Evolutionary conservation across 257 asterid species (phyloP).

Genomic region (Haberlea rhodopensis): DNA sequence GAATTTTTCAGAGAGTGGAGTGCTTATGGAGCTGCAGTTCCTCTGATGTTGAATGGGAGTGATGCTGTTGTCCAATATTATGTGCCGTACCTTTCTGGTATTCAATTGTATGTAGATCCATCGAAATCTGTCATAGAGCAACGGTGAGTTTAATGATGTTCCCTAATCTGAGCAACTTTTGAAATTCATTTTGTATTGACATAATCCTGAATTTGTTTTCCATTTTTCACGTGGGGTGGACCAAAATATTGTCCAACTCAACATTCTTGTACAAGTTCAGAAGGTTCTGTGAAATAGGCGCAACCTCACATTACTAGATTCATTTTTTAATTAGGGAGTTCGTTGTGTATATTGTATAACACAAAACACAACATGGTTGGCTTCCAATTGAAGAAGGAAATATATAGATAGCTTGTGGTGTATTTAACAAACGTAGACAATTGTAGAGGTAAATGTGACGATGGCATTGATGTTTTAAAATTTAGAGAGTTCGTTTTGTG

Average conservation of each 20-base stretch:
- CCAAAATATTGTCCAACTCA: background rate
- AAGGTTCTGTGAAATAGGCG: too few species aligned
- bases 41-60: constrained; percentile 57
- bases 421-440: background rate
- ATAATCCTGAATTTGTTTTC: background rate
- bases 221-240: background rate
- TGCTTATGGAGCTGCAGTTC: constrained; percentile 95
- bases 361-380: background rate
- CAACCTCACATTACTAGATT: background rate
- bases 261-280: too few species aligned
- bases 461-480: background rate
- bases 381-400: background rate
- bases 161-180: background rate
- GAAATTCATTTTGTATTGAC: background rate
- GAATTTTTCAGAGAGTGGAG: constrained; percentile 94
- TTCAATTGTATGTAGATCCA: constrained; percentile 78
- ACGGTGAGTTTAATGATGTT: constrained; percentile 34
- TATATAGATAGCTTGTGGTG: background rate
- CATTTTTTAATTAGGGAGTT: background rate
- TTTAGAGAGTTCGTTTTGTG: background rate
- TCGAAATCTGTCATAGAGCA: constrained; percentile 38
- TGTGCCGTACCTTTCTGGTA: constrained; percentile 84
- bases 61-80: constrained; percentile 86
- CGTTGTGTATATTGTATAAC: background rate
- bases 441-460: too few species aligned